Conservation (phyloP, 345 rosid genomes). For the Ceriops decandra region DNA sequence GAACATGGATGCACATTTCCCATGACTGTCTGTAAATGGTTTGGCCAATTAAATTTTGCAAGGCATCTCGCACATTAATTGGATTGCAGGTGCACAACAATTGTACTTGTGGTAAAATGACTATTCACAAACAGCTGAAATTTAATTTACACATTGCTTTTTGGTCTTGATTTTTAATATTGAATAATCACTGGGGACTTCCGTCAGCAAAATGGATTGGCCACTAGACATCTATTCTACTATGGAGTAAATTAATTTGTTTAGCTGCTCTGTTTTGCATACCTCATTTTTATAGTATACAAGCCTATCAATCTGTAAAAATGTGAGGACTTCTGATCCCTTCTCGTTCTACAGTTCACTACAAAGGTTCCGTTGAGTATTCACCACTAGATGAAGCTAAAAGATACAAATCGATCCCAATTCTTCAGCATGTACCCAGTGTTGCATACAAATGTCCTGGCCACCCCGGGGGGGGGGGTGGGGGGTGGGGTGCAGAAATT, state of each 20-base stretch:
- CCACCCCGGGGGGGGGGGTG: constrained; percentile 17
- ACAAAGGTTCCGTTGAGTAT: background rate
- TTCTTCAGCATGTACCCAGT: constrained; percentile 79
- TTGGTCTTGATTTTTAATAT: background rate
- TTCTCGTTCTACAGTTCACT: constrained; percentile 17
- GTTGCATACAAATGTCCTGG: constrained; percentile 84
- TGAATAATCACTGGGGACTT: background rate
- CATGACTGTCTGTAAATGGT: constrained; percentile 17
- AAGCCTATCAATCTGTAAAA: no score
- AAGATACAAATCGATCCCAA: background rate
- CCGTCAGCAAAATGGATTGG: no score
- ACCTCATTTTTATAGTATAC: no score
- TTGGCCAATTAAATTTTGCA: constrained; percentile 11
- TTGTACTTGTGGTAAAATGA: background rate
- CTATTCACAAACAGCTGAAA: background rate
- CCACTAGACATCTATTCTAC: no score
- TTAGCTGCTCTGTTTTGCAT: no score
- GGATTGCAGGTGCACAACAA: background rate
- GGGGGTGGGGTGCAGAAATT: constrained; percentile 65
- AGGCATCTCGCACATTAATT: background rate
- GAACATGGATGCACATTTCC: constrained; percentile 10
- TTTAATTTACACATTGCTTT: background rate
- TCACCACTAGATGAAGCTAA: background rate
- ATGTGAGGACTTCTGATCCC: no score
- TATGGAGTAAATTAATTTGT: no score